These are phyloP conservation scores for Carpinus viminea DNA, from an alignment of 306 rosid species.

Conservation along the genomic window DNA sequence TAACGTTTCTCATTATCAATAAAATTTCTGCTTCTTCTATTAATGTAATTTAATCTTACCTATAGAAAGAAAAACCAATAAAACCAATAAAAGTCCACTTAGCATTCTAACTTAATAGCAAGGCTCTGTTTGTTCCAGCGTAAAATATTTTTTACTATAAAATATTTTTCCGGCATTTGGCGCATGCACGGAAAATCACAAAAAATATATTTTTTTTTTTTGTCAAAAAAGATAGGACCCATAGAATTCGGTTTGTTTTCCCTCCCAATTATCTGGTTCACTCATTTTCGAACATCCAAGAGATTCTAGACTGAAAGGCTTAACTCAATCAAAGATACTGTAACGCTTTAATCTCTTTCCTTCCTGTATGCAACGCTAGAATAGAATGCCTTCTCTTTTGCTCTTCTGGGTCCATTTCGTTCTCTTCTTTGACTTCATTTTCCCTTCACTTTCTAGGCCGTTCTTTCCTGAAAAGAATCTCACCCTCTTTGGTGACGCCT, in stretches of 20 bases:
- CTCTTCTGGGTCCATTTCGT: slow-evolving; percentile 31
- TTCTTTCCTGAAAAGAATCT: slow-evolving; percentile 42
- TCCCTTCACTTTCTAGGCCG: slow-evolving; percentile 30
- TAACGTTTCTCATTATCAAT: too few species aligned
- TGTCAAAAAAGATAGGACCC: too few species aligned
- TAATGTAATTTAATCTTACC: too few species aligned
- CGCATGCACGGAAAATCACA: too few species aligned
- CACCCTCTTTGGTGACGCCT: slow-evolving; percentile 79
- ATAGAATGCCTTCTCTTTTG: slow-evolving; percentile 23
- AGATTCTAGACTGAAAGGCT: neutral
- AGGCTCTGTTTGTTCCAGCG: too few species aligned
- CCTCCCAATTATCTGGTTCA: neutral
- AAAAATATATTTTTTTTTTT: too few species aligned
- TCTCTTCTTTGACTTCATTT: slow-evolving; percentile 24
- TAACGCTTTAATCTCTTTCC: neutral
- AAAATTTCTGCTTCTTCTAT: too few species aligned
- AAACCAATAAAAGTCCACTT: too few species aligned
- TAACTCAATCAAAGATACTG: neutral
- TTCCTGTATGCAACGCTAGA: slow-evolving; percentile 3
- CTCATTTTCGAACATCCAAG: neutral
- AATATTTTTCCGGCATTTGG: too few species aligned
- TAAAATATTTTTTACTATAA: too few species aligned
- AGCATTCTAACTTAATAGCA: too few species aligned
- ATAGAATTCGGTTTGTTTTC: neutral
- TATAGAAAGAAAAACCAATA: too few species aligned